phyloP scores from a whole-genome alignment of 2,329 filamentous ascomycete genomes.

The Bipolaris cookei region DNA sequence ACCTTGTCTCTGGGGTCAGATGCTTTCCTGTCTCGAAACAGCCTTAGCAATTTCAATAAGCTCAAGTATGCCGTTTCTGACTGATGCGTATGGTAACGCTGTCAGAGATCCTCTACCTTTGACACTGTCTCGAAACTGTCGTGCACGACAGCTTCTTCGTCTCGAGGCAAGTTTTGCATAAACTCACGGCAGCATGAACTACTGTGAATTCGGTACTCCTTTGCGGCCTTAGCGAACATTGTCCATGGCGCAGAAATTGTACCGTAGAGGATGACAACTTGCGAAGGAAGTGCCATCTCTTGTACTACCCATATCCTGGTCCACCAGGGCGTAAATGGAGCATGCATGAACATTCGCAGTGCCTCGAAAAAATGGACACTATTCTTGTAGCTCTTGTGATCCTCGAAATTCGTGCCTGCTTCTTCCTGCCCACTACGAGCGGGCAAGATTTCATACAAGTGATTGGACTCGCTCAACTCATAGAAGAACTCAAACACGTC shows the following conservation, averaged over 20 bases:
- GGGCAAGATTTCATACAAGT: not conserved
- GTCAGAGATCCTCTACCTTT: not conserved
- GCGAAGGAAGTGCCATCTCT: conserved; percentile 17
- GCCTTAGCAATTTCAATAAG: not conserved
- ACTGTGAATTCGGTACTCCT: not conserved
- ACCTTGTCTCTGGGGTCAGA: not conserved
- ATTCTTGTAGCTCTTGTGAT: not conserved
- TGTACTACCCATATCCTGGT: conserved; percentile 27
- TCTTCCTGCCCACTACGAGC: not conserved
- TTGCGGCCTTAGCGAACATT: not conserved
- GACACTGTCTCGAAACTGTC: not conserved
- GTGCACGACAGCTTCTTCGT: conserved; percentile 13
- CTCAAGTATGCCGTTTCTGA: conserved; percentile 7
- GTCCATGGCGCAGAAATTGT: not conserved
- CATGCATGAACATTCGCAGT: conserved; percentile 21
- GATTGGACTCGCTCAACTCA: not conserved
- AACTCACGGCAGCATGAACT: not conserved
- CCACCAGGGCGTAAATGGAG: conserved; percentile 25
- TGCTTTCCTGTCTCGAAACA: not conserved
- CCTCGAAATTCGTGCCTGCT: not conserved
- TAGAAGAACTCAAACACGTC: not conserved
- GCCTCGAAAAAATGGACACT: conserved; percentile 11
- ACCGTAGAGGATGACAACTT: conserved; percentile 9
- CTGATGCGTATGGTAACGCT: not conserved
- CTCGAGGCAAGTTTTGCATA: not conserved